These are phyloP conservation scores for Arabidopsis arenosa DNA, from an alignment of 345 rosid genomes.

Conservation along the genomic window DNA sequence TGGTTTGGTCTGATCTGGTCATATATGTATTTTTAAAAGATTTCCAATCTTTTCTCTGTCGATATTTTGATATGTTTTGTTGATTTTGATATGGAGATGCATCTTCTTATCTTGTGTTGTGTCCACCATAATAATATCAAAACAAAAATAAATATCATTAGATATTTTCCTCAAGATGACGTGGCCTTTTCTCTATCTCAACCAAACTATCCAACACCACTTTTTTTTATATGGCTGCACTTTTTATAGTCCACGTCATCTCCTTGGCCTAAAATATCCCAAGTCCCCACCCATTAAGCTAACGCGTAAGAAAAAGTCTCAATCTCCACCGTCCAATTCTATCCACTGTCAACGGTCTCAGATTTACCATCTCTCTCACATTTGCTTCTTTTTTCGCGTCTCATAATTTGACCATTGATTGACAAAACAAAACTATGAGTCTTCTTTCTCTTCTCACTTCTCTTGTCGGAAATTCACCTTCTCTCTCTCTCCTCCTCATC, in stretches of 20 bases:
- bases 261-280: conserved; percentile 31
- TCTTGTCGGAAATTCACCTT: conserved; percentile 30
- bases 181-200: conserved; percentile 69
- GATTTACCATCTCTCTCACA: conserved; percentile 22
- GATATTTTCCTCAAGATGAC: conserved; percentile 47
- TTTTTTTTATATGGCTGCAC: conserved; percentile 30
- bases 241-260: conserved; percentile 54
- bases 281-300: neutral
- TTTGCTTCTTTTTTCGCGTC: conserved; percentile 22
- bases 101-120: conserved; percentile 29
- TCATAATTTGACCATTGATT: conserved; percentile 31
- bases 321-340: conserved; percentile 43
- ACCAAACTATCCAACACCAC: conserved; percentile 56
- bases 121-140: conserved; percentile 28
- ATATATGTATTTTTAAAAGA: neutral
- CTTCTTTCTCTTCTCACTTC: conserved; percentile 7
- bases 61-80: neutral
- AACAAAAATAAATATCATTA: neutral
- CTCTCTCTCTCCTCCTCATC: conserved; percentile 3
- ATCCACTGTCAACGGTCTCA: conserved; percentile 20
- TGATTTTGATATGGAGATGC: conserved; percentile 40
- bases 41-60: neutral
- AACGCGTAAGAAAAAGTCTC: neutral
- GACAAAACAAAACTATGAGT: neutral
- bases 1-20: neutral